Evolutionary conservation across 2,329 filamentous ascomycete species (phyloP), one percentile per base, ranked within the genome.

Genomic region (Sphaerostilbella broomeana): DNA sequence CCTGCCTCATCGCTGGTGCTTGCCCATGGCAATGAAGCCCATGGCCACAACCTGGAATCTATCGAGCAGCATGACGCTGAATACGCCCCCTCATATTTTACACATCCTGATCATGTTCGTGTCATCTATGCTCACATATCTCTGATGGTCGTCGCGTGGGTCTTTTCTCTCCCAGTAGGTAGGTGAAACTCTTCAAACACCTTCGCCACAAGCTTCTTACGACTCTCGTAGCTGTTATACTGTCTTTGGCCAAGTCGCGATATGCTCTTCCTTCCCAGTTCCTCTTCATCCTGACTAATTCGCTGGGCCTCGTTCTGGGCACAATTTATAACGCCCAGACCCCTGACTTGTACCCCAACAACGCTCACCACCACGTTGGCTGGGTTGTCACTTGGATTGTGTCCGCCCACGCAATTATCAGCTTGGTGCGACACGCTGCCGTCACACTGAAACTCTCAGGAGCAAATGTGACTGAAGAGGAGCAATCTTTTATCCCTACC

Each of bases 321-420:
- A 72, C 76, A 35, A 65, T 86, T 22, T 95, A 95, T 68, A 87
- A 92, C 58, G 71, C 75, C 42, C 79, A 75, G 47, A 94, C 87
- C 0, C 87, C 88, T 1, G 86, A 95, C 55, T 67, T 95, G 16
- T 95, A 95, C 58, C 79, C 80, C 21, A 81, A 84, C 56, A 94
- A 94, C 56, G 77, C 83, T n/a, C 89, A 95, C 60, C 81, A 88
- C 65, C 88, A 85, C 59, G 73, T 90, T 29, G 88, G 88, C 39
- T 97, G 90, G 90, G 70, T 86, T 28, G 72, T 83, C 20, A 90
- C 84, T 3, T 84, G 77, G 69, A 68, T 89, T 4, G 70, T 84
- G 9, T 71, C 70, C 37, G 78, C 73, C 0, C 90, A 95, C 64
- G 72, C 83, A 12, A 52, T 83, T 26, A 67, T 94, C 56, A 76